These are phyloP conservation scores for Leptodontidium sp. DNA, from an alignment of 2,329 filamentous ascomycete species.

Conservation along the genomic window DNA sequence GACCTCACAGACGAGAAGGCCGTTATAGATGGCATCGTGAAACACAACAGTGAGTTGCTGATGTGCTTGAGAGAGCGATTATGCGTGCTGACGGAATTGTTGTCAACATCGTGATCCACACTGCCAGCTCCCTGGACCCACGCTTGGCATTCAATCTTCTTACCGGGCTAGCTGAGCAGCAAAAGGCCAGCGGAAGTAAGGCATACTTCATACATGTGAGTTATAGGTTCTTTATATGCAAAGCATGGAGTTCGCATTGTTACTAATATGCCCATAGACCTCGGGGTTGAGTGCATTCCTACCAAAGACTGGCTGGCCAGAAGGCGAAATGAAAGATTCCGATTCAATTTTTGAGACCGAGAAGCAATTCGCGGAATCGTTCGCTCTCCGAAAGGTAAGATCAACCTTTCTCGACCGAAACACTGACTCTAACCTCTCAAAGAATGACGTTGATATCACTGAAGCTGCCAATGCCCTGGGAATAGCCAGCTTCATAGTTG, in stretches of 20 bases:
- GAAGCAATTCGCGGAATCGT: conserved; percentile 36
- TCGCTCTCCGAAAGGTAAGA: conserved; percentile 38
- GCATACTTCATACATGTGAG: conserved; percentile 49
- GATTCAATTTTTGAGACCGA: conserved; percentile 38
- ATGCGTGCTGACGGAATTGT: conserved; percentile 27
- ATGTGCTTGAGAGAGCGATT: conserved; percentile 17
- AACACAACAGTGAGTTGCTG: conserved; percentile 42
- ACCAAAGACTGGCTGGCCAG: conserved; percentile 38
- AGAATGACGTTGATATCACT: conserved; percentile 37
- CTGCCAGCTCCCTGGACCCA: conserved; percentile 46
- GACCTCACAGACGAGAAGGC: conserved; percentile 46
- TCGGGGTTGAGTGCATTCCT: conserved; percentile 37
- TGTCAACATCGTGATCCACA: conserved; percentile 51
- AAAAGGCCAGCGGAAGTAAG: conserved; percentile 40
- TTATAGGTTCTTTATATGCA: neutral
- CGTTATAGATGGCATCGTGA: conserved; percentile 37
- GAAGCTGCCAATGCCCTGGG: conserved; percentile 36
- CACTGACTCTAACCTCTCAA: conserved; percentile 30
- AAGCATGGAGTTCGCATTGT: neutral
- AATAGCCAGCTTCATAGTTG: conserved; percentile 39
- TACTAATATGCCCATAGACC: conserved; percentile 35
- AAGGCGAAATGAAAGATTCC: conserved; percentile 34
- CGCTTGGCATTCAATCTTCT: conserved; percentile 44
- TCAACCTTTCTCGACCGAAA: neutral
- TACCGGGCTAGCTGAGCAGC: conserved; percentile 47